Base-by-base conservation (phyloP, 164 flowering plant genomes). In the Vitis labrusca region DNA sequence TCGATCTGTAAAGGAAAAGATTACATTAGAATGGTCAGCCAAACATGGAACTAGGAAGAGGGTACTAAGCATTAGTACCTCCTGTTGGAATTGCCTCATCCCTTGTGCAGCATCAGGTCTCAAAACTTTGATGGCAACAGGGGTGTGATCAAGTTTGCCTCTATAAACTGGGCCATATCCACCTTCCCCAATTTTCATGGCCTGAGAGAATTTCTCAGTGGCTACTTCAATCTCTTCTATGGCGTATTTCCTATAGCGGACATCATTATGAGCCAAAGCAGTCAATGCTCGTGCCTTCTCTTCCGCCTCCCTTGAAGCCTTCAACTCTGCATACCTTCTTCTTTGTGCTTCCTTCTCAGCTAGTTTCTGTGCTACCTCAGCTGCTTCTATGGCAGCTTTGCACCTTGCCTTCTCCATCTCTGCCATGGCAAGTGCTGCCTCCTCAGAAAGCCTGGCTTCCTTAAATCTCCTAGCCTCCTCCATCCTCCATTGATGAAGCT, bases 101-200 rank as follows among this genome's bases (percentile, higher is more conserved):
- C 97, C 97, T 68, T 91, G 93, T 15, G 85, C 86, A 61, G 92
- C 89, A 79, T 86, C 93, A 55, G 93, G 87, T 69, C 91, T 80
- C 59, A 91, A 67, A 44, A 88, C 82, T 70, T 91, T 91, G 67
- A 91, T 84, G 55, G 97, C 97, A 44, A 91, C 97, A 0, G 82
- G 79, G 2, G 97, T 91, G 66, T 91, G 91, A 72, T 89, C 92
- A 23, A 91, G 84, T 30, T 48, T 76, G 19, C 83, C 87, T 73
- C 78, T 83, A 57, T 74, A 91, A 2, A 91, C 93, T 9, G 97
- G 92, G 27, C 97, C 97, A 70, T 91, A 89, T 19, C 97, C 97
- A 50, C 93, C 97, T 82, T 91, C 97, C 1, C 97, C 97, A 30
- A 91, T 85, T 71, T 84, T 91, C 23, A 69, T 56, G 1, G 75